phyloP scores from a whole-genome alignment of 805 yeast species.

The Barnettozyma botsteinii region DNA sequence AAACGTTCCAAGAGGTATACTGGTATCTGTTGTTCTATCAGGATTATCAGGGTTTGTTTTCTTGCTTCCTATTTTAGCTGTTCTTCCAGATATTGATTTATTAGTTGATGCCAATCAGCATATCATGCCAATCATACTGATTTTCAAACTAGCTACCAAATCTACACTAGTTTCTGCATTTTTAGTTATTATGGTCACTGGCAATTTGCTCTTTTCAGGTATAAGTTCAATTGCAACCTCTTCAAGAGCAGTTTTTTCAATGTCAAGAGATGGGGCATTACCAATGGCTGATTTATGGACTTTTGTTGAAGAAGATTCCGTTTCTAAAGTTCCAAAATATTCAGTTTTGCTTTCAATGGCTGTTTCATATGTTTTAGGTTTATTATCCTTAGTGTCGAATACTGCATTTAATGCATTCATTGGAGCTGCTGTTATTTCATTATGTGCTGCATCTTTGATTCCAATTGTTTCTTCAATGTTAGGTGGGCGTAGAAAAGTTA shows the following conservation, averaged over 20 bases:
- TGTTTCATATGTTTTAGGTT: slow-evolving; percentile 53
- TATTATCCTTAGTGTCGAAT: slow-evolving; percentile 60
- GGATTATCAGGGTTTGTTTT: slow-evolving; percentile 66
- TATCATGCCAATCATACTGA: slow-evolving; percentile 72
- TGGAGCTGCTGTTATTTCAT: slow-evolving; percentile 73
- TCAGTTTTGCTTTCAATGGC: slow-evolving; percentile 61
- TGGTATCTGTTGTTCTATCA: slow-evolving; percentile 58
- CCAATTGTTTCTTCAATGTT: slow-evolving; percentile 63
- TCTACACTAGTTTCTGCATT: slow-evolving; percentile 65
- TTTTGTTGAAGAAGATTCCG: slow-evolving; percentile 49
- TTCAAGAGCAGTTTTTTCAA: slow-evolving; percentile 74
- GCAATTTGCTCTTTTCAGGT: slow-evolving; percentile 69
- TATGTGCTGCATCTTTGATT: slow-evolving; percentile 70
- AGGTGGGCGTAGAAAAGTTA: slow-evolving; percentile 52
- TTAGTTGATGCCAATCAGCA: slow-evolving; percentile 51
- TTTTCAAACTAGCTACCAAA: slow-evolving; percentile 64
- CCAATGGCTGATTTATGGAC: slow-evolving; percentile 64
- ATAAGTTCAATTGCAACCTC: slow-evolving; percentile 78
- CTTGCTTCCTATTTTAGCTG: slow-evolving; percentile 63
- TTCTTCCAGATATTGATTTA: slow-evolving; percentile 58
- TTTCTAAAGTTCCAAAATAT: slow-evolving; percentile 61
- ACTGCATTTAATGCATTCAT: slow-evolving; percentile 80
- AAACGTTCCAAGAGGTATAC: slow-evolving; percentile 68
- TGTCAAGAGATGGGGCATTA: slow-evolving; percentile 78
- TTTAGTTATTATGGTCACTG: slow-evolving; percentile 58